phyloP scores from a whole-genome alignment of 2,329 filamentous ascomycete species.

The Fusarium tuaranense region DNA sequence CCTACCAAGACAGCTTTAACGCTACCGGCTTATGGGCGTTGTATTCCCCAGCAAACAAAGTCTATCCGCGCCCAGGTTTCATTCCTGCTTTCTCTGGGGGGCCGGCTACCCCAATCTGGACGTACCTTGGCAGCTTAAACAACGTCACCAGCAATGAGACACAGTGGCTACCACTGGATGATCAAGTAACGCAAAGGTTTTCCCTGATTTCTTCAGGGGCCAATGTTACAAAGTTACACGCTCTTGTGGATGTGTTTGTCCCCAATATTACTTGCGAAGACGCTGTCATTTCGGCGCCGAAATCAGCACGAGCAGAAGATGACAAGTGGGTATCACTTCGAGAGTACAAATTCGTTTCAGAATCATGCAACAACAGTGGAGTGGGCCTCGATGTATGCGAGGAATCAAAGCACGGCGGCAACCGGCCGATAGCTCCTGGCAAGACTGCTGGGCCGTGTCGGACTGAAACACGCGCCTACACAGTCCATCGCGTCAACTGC shows the following conservation, averaged over 20 bases:
- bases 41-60: not conserved
- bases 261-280: not conserved
- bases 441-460: not conserved
- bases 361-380: not conserved
- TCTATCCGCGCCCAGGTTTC: not conserved
- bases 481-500: not conserved
- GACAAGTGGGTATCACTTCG: not conserved
- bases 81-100: not conserved
- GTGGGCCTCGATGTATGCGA: not conserved
- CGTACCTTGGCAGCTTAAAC: not conserved
- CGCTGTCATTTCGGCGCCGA: not conserved
- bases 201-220: not conserved
- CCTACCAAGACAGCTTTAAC: not conserved
- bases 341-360: not conserved
- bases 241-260: not conserved
- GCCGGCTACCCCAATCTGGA: not conserved
- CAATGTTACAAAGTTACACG: not conserved
- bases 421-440: not conserved
- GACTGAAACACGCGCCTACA: not conserved
- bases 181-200: not conserved
- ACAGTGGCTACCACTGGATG: not conserved
- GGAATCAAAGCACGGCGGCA: not conserved
- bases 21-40: not conserved
- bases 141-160: not conserved
- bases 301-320: no score